These are phyloP conservation scores for Schizothecium vesticola DNA, from an alignment of 495 filamentous ascomycete genomes.

Conservation along the genomic window DNA sequence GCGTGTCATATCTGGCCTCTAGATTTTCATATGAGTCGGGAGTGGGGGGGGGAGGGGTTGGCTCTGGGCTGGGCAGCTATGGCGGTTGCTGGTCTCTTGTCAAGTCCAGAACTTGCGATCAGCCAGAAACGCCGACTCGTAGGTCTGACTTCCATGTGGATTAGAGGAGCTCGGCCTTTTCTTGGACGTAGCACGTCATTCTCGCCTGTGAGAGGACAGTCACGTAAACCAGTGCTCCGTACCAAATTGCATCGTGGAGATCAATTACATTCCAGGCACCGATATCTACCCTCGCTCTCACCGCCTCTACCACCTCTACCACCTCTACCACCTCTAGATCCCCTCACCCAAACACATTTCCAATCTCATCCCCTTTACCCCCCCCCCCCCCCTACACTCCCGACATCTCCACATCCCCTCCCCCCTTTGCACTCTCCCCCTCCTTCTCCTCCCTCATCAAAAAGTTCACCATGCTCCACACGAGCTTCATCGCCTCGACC, in stretches of 20 bases:
- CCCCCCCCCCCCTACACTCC: constrained; percentile 17
- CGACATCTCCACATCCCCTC: constrained; percentile 32
- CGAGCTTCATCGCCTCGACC: constrained; percentile 60
- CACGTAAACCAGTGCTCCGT: background rate
- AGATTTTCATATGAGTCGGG: too few species aligned
- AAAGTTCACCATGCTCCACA: constrained; percentile 74
- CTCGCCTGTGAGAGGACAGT: background rate
- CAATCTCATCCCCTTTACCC: background rate
- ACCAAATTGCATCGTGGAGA: background rate
- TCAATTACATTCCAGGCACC: background rate
- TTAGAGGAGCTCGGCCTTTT: too few species aligned
- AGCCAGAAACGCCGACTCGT: too few species aligned
- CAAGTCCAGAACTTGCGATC: too few species aligned
- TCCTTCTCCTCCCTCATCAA: constrained; percentile 51
- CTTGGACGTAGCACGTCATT: too few species aligned
- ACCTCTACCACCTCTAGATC: background rate
- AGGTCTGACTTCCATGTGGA: too few species aligned
- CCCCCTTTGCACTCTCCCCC: constrained; percentile 12
- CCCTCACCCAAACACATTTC: background rate
- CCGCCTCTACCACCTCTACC: background rate
- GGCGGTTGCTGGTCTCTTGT: background rate
- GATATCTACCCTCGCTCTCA: background rate
- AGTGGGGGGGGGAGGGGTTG: too few species aligned
- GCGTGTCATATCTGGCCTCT: background rate
- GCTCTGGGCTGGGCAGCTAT: background rate